Base-by-base conservation (phyloP, 768 basidiomycete genomes). In the Dendrothele bispora region DNA sequence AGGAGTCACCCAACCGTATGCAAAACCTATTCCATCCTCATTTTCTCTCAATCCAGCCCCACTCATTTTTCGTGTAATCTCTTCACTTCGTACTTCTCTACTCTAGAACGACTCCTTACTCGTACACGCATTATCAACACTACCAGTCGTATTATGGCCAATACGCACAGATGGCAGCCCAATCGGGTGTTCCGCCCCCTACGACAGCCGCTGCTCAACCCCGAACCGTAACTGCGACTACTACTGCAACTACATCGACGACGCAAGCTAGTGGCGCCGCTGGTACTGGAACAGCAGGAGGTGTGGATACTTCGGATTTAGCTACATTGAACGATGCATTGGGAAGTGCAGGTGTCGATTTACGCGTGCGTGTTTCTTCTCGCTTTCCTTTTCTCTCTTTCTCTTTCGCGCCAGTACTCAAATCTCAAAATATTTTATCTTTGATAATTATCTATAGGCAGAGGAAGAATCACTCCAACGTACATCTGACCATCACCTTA, bases 291-390 rank as follows among this genome's bases (percentile, higher is more conserved):
- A 22, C n/a, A 14, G 36, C 22, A 14, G 32, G 30, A 14, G 39
- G 32, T 14, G 39, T 30, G 12, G 36, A 29, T 55, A 82, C 81
- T 3, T 67, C 83, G 3, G 89, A 91, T 57, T 79, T 91, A 27
- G 80, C 88, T 10, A 88, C 86, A 6, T 59, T 93, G 35, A 91
- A 90, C 47, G 90, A 93, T 55, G 91, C 89, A 4, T 68, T 93
- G 2, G 91, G 89, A 4, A 90, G 88, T 59, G 90, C 89, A 6
- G 90, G 91, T 10, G 89, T 93, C 6, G 91, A 93, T 67, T 68
- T 93, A n/a, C 69, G 86, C 61, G 89, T 88, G 54, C 52, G 75
- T 64, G 24, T 46, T 26, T 24, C 30, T 37, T 32, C 11, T 34
- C 29, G n/a, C 26, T 12, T 24, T 20, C 29, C 17, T 6, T 28